Conservation (phyloP, 441 rosid genomes). For the Pelargonium myrrhifolium region DNA sequence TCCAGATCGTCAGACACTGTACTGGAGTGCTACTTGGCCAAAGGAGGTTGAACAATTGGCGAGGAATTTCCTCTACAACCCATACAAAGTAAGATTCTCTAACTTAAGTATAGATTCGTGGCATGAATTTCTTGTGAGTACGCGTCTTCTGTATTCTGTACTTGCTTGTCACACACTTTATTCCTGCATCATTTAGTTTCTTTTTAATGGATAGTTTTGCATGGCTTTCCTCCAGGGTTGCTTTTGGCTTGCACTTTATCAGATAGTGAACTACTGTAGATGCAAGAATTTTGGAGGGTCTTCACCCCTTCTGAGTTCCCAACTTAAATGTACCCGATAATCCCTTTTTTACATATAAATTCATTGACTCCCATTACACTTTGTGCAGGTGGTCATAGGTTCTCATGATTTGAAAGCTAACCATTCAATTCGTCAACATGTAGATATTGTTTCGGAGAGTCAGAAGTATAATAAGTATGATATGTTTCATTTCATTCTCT, state of each 20-base stretch:
- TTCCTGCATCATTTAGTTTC: not conserved
- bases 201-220: not conserved
- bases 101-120: not conserved
- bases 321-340: not conserved
- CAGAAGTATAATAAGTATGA: constrained; percentile 88
- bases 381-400: constrained; percentile 69
- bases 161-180: too few species aligned
- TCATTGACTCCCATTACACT: not conserved
- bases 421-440: constrained; percentile 79
- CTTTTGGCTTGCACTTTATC: not conserved
- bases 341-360: not conserved
- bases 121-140: not conserved
- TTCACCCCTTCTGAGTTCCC: constrained; percentile 3
- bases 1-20: constrained; percentile 90
- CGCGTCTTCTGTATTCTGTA: too few species aligned
- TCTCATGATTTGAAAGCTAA: constrained; percentile 85
- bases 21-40: constrained; percentile 99
- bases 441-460: constrained; percentile 70
- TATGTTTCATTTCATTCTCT: constrained; percentile 6
- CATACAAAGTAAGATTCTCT: constrained; percentile 38
- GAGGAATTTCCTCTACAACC: constrained; percentile 73
- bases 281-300: constrained; percentile 4
- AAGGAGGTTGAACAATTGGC: constrained; percentile 88
- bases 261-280: not conserved
- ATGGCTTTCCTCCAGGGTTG: not conserved